These are phyloP conservation scores for Fusarium acutatum DNA, from an alignment of 2,329 filamentous ascomycete genomes.

Conservation along the genomic window DNA sequence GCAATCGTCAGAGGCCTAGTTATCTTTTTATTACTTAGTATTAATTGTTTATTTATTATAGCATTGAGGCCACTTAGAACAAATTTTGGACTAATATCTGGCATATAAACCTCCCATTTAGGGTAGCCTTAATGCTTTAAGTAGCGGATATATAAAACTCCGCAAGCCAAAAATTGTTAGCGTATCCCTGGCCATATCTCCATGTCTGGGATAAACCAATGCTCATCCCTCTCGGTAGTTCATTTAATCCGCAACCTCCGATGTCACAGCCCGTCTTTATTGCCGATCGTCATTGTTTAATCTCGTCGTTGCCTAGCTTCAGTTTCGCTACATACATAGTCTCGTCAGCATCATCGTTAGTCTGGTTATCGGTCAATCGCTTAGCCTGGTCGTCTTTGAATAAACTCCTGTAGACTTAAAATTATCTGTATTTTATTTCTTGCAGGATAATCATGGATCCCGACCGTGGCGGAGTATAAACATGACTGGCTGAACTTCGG, in stretches of 20 bases:
- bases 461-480: fast-evolving
- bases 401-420: fast-evolving
- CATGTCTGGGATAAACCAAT: fast-evolving
- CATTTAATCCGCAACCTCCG: neutral
- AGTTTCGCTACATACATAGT: neutral
- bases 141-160: neutral
- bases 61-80: fast-evolving
- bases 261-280: too few relatives aligned
- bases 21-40: neutral
- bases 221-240: neutral
- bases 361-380: fast-evolving
- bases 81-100: fast-evolving
- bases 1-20: neutral
- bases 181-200: neutral
- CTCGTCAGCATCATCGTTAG: neutral
- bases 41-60: fast-evolving
- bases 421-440: neutral
- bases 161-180: neutral
- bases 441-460: neutral
- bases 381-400: fast-evolving
- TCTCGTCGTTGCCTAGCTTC: neutral
- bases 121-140: neutral
- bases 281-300: neutral
- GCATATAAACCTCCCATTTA: fast-evolving
- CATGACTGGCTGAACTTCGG: neutral